Conservation (phyloP, 768 basidiomycete genomes). For the Calocybe cyanea region DNA sequence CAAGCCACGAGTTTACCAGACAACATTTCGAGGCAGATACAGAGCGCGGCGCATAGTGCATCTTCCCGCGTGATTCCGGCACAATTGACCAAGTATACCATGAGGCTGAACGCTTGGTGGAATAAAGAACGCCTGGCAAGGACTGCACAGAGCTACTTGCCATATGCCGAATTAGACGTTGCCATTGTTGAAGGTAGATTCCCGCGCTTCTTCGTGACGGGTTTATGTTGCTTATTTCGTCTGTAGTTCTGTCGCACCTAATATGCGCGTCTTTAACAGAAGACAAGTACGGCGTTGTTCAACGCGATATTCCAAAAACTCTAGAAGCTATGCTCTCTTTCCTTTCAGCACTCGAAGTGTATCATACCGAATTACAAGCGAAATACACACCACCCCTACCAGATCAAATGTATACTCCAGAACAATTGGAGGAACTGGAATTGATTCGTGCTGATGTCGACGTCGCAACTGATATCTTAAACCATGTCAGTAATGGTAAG, state of each 20-base stretch:
- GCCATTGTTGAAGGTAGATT: constrained; percentile 55
- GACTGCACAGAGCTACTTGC: constrained; percentile 50
- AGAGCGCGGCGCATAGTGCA: neutral
- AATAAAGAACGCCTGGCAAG: constrained; percentile 48
- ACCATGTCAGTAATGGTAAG: constrained; percentile 57
- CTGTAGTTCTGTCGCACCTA: constrained; percentile 60
- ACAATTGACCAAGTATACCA: neutral
- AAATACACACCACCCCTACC: constrained; percentile 33
- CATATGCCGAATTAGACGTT: constrained; percentile 59
- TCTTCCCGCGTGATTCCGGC: neutral
- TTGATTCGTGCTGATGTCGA: constrained; percentile 45
- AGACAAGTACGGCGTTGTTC: constrained; percentile 80
- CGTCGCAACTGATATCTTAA: constrained; percentile 51
- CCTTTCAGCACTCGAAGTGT: constrained; percentile 62
- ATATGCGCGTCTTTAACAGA: constrained; percentile 72
- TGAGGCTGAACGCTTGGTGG: constrained; percentile 47
- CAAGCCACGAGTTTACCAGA: constrained; percentile 4
- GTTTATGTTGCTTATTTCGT: neutral
- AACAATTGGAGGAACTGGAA: constrained; percentile 35
- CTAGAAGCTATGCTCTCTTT: constrained; percentile 73
- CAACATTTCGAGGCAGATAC: neutral
- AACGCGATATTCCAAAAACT: constrained; percentile 79
- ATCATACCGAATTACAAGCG: constrained; percentile 49
- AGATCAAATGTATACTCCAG: constrained; percentile 27
- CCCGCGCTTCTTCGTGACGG: neutral